Evolutionary conservation across 2,329 filamentous ascomycete genomes (phyloP).

Genomic region (Madurella fahalii): DNA sequence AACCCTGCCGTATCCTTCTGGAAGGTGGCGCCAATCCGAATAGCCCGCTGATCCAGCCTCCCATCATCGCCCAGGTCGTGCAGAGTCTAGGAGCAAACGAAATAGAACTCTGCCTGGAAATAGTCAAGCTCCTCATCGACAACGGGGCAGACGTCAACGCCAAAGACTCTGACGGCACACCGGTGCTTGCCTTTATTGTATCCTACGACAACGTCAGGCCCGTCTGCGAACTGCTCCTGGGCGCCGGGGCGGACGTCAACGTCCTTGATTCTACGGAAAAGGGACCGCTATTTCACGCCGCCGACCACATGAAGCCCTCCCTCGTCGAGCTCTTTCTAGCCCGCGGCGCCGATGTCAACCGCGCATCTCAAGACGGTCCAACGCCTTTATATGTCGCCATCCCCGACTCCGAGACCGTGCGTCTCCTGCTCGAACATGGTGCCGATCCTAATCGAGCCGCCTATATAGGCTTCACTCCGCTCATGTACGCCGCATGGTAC

Average conservation of each 20-base stretch:
- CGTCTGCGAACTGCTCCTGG: background rate
- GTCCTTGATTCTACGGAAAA: too few species aligned
- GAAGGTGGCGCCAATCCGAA: constrained; percentile 7
- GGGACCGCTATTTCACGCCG: too few species aligned
- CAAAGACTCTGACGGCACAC: background rate
- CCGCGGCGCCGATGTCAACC: too few species aligned
- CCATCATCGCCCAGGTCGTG: background rate
- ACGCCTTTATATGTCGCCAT: too few species aligned
- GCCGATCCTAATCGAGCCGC: too few species aligned
- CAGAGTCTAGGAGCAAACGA: background rate
- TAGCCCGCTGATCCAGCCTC: constrained; percentile 2
- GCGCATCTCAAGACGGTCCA: too few species aligned
- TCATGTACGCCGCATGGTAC: too few species aligned
- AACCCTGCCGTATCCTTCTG: constrained; percentile 1
- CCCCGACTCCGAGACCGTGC: too few species aligned
- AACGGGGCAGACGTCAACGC: constrained; percentile 3
- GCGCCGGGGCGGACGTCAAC: background rate
- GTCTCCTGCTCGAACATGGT: too few species aligned
- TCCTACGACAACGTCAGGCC: background rate
- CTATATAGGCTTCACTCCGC: too few species aligned
- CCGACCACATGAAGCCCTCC: too few species aligned
- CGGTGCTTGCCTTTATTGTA: background rate
- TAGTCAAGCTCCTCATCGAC: background rate
- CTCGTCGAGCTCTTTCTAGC: too few species aligned
- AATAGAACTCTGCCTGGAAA: background rate